Conservation (phyloP, 345 rosid species). For the Citrus glauca region DNA sequence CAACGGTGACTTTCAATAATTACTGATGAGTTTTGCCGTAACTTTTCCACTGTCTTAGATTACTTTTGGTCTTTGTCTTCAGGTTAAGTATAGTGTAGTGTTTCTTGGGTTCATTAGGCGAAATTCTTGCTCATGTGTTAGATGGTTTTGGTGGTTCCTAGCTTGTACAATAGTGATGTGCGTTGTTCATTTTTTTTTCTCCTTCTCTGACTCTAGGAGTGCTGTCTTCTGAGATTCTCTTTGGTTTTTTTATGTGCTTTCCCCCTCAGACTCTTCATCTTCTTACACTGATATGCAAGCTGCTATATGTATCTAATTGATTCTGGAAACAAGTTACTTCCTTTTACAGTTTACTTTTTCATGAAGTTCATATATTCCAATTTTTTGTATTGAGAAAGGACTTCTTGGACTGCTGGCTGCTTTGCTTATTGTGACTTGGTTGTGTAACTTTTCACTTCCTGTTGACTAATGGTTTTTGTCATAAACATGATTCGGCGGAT, state of each 20-base stretch:
- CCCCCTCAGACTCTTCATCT: background rate
- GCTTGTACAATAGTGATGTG: background rate
- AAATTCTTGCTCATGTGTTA: background rate
- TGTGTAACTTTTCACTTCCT: slow-evolving; percentile 6
- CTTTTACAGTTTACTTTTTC: background rate
- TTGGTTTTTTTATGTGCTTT: background rate
- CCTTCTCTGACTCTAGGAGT: background rate
- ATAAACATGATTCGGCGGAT: slow-evolving; percentile 13
- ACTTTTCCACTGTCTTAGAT: background rate
- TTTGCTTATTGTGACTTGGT: background rate
- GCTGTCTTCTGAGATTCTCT: background rate
- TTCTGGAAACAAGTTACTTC: background rate
- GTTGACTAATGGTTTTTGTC: background rate
- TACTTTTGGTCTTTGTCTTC: background rate
- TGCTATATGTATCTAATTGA: background rate
- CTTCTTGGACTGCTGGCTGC: background rate
- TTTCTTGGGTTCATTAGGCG: background rate
- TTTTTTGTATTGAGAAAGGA: slow-evolving; percentile 5
- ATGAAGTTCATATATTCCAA: background rate
- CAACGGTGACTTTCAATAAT: background rate
- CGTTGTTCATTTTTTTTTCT: background rate
- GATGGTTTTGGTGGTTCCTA: background rate
- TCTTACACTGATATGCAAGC: background rate
- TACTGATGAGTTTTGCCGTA: background rate
- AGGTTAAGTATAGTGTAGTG: background rate